These are phyloP conservation scores for Cytospora leucostoma DNA, from an alignment of 2,329 filamentous ascomycete species.

Conservation along the genomic window DNA sequence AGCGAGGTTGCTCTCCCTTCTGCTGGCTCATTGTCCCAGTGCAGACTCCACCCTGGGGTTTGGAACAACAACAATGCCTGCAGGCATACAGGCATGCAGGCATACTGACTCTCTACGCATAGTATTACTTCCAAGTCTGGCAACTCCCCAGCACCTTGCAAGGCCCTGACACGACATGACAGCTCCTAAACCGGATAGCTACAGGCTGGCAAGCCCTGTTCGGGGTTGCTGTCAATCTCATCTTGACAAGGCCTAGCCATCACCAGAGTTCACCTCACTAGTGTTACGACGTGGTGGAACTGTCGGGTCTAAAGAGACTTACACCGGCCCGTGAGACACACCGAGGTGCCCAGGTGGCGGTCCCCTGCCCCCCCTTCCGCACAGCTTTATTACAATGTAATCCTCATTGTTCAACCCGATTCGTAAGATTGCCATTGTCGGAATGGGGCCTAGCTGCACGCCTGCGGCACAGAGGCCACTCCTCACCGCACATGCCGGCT, in stretches of 20 bases:
- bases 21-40: constrained; percentile 1
- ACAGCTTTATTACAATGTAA: background rate
- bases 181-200: background rate
- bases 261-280: background rate
- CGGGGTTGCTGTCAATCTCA: background rate
- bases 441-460: constrained; percentile 10
- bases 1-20: constrained; percentile 11
- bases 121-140: background rate
- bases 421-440: constrained; percentile 8
- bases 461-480: constrained; percentile 9
- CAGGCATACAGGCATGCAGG: background rate
- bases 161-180: background rate
- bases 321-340: background rate
- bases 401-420: background rate
- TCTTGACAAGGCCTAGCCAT: background rate
- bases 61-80: background rate
- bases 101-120: background rate
- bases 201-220: background rate
- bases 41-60: background rate
- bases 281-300: background rate
- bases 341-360: background rate
- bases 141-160: background rate
- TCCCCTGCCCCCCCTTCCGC: background rate
- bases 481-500: background rate
- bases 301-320: background rate